Evolutionary conservation across 2,329 filamentous ascomycete species (phyloP).

Genomic region (Cladophialophora immunda): DNA sequence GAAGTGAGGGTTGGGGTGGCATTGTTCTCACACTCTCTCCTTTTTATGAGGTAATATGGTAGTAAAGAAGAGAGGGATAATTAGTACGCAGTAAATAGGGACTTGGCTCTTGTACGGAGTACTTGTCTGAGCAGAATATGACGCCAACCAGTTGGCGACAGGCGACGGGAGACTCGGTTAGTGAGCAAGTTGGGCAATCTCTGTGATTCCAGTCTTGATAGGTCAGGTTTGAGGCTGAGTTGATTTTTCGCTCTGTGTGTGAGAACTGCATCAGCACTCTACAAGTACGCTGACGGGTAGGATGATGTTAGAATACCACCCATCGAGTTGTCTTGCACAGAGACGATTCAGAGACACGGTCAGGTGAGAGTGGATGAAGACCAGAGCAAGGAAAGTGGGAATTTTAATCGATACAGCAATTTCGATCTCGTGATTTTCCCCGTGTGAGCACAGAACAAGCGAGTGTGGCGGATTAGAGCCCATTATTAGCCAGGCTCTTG

Average conservation of each 20-base stretch:
- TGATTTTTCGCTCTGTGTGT: background rate
- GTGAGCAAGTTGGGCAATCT: slow-evolving; percentile 1
- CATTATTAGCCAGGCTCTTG: background rate
- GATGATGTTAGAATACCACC: background rate
- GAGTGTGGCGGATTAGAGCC: background rate
- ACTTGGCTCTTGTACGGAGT: background rate
- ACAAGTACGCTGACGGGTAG: background rate
- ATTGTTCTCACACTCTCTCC: too few relatives aligned
- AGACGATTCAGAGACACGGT: background rate
- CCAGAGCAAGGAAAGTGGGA: background rate
- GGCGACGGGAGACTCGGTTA: background rate
- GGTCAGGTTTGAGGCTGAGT: slow-evolving; percentile 1
- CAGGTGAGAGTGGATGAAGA: slow-evolving; percentile 7
- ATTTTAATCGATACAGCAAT: background rate
- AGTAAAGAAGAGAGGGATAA: background rate
- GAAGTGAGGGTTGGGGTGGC: too few relatives aligned
- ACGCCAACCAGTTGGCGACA: background rate
- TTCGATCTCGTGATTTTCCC: background rate
- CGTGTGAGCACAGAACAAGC: background rate
- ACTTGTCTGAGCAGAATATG: background rate
- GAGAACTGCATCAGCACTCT: background rate
- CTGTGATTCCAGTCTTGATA: background rate
- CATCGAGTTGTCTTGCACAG: background rate
- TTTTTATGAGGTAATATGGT: background rate
- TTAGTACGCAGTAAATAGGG: too few relatives aligned